Base-by-base conservation (phyloP, 495 filamentous ascomycete species). In the Trypethelium eluteriae region DNA sequence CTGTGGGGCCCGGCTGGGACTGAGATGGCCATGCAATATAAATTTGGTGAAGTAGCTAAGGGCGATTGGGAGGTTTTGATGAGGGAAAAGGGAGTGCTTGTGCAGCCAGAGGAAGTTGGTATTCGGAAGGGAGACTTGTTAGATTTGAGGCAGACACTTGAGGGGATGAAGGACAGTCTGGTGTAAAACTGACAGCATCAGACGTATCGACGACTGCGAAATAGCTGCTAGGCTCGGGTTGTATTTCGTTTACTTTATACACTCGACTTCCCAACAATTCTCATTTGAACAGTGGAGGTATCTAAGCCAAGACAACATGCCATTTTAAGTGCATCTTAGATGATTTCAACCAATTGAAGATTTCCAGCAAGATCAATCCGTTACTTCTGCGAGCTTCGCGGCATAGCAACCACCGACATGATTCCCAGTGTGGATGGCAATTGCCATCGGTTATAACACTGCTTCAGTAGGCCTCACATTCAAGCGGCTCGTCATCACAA, bases 1-100 rank as follows among this genome's bases (percentile, higher is more conserved):
- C 38, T 70, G 16, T 70, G 56, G 66, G 66, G 72, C 39, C 49
- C 66, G 2, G 68, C 49, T n/a, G 72, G 72, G 25, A 41, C 57
- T 25, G 70, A 72, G 57, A 62, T 74, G 66, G 67, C 62, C 18
- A 44, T 67, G 64, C 70, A 74, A 41, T 69, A 68, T 63, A 63
- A 68, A 25, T 70, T 64, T 38, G 70, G 65, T 12, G 68, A 74
- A 49, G n/a, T 67, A n/a, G 69, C 67, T 49, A 62, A 68, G 38
- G 53, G 53, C 18, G 69, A 68, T 35, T 70, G 72, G 72, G 66
- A 67, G n/a, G 49, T 59, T 6, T 39, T 50, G 11, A 59, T 36
- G 53, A 59, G 32, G 53, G 67, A 64, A 57, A 66, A 49, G 3
- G 70, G 65, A 11, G 62, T 68, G 46, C 49, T 68, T 32, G 68